Evolutionary conservation across 2,329 filamentous ascomycete genomes (phyloP).

Genomic region (Penicillium rolfsii): DNA sequence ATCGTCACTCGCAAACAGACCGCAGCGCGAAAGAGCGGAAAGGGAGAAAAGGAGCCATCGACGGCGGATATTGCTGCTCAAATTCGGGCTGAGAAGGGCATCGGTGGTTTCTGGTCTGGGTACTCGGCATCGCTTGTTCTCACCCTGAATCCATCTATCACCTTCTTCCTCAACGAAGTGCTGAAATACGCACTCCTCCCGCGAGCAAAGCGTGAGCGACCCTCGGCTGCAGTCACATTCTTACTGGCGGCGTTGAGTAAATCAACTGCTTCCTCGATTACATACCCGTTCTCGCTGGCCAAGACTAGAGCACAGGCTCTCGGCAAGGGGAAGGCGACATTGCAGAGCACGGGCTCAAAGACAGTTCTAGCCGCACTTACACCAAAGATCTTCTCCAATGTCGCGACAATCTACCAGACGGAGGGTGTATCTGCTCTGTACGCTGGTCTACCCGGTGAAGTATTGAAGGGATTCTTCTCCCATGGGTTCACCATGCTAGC

Average conservation of each 20-base stretch:
- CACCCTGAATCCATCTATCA: conserved; percentile 83
- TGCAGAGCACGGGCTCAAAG: background rate
- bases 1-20: conserved; percentile 83
- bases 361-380: conserved; percentile 23
- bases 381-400: conserved; percentile 65
- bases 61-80: conserved; percentile 63
- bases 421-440: conserved; percentile 75
- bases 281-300: conserved; percentile 85
- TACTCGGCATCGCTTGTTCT: conserved; percentile 80
- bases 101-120: conserved; percentile 81
- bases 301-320: conserved; percentile 74
- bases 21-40: conserved; percentile 35
- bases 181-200: conserved; percentile 65
- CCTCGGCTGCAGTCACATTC: conserved; percentile 61
- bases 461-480: conserved; percentile 80
- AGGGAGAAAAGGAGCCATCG: conserved; percentile 28
- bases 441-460: conserved; percentile 73
- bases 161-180: conserved; percentile 78
- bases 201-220: conserved; percentile 55
- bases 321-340: conserved; percentile 30
- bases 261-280: conserved; percentile 72
- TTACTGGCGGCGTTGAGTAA: conserved; percentile 77
- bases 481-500: conserved; percentile 87
- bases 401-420: conserved; percentile 59
- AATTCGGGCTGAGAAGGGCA: conserved; percentile 70